These are phyloP conservation scores for Forsythia viridissima DNA, from an alignment of 257 asterid genomes.

Conservation along the genomic window DNA sequence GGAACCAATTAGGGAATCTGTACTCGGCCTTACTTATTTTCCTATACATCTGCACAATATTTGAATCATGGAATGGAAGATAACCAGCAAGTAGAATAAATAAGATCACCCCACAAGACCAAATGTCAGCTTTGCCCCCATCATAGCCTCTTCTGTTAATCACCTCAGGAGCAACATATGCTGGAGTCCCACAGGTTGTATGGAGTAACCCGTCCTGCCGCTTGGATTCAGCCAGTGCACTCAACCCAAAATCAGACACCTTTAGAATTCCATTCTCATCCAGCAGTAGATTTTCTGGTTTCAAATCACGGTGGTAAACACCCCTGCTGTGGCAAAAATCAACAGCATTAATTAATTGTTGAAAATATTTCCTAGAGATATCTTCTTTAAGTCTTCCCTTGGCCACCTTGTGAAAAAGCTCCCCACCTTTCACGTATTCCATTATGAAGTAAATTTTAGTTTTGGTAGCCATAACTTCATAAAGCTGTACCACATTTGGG, in stretches of 20 bases:
- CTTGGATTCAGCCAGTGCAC: background rate
- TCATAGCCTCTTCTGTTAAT: constrained; percentile 16
- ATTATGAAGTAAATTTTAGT: background rate
- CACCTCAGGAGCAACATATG: constrained; percentile 19
- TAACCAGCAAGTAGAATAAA: background rate
- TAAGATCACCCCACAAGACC: constrained; percentile 10
- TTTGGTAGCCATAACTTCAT: constrained; percentile 25
- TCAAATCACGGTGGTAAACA: constrained; percentile 3
- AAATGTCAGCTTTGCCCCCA: constrained; percentile 5
- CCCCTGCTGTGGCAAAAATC: constrained; percentile 11
- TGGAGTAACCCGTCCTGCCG: constrained; percentile 9
- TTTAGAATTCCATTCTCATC: constrained; percentile 8
- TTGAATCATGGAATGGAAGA: background rate
- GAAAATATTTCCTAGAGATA: background rate
- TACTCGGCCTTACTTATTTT: constrained; percentile 8
- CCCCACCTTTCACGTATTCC: background rate
- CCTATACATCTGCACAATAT: background rate
- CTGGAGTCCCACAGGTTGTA: constrained; percentile 24
- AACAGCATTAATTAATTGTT: background rate
- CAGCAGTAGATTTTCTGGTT: constrained; percentile 7
- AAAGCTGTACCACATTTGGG: constrained; percentile 18
- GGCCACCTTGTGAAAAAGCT: background rate
- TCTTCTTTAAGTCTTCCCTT: constrained; percentile 18
- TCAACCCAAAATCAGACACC: constrained; percentile 18
- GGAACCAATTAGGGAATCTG: constrained; percentile 5